Evolutionary conservation across 331 rosid species (phyloP).

Genomic region (Quercus lobata): DNA sequence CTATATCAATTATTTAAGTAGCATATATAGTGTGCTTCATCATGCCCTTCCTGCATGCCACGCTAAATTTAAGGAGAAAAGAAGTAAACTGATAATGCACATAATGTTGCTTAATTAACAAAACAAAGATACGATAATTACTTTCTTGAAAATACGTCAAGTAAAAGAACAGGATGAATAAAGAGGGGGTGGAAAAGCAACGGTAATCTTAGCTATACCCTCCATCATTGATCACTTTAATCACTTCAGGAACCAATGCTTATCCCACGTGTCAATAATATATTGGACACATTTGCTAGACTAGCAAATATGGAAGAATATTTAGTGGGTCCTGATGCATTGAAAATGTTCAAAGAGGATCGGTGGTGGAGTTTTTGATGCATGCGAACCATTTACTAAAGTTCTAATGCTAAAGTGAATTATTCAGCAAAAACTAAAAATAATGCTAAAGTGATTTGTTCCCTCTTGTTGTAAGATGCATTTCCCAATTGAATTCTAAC

Average conservation of each 20-base stretch:
- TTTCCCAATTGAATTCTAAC: not conserved
- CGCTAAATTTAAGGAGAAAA: too few species aligned
- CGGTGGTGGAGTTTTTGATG: not conserved
- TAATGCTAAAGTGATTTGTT: not conserved
- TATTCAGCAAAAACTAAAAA: too few species aligned
- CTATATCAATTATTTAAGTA: too few species aligned
- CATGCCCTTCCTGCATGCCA: too few species aligned
- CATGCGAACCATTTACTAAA: not conserved
- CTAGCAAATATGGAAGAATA: not conserved
- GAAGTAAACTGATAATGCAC: too few species aligned
- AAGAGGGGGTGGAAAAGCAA: not conserved
- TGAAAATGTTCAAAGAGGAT: not conserved
- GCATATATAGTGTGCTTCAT: too few species aligned
- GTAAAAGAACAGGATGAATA: not conserved
- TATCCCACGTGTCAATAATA: not conserved
- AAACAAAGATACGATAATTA: too few species aligned
- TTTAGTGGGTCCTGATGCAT: not conserved
- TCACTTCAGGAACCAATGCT: not conserved
- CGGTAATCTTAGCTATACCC: not conserved
- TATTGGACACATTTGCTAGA: not conserved
- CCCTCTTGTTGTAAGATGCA: not conserved
- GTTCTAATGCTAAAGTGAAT: not conserved
- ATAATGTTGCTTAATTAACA: too few species aligned
- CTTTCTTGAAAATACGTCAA: too few species aligned
- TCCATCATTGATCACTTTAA: not conserved